Base-by-base conservation (phyloP, 345 rosid species). In the Moricandia arvensis region DNA sequence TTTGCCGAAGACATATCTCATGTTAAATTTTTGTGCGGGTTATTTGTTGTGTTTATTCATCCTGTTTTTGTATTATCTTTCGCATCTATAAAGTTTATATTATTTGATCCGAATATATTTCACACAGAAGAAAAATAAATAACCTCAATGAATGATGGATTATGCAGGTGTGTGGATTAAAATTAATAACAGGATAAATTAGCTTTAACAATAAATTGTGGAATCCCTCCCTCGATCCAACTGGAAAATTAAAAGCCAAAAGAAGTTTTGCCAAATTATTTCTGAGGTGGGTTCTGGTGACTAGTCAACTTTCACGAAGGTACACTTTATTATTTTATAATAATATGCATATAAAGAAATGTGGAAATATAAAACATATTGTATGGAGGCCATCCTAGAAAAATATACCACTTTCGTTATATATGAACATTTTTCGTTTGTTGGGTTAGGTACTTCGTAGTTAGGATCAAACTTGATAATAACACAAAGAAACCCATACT, bases 211-310 rank as follows among this genome's bases (percentile, higher is more conserved):
- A 63, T 63, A 61, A 68, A 17, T 51, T 61, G 57, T 31, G 59
- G 27, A 63, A 63, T 63, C 53, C 17, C 53, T 43, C 70, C 29
- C 8, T 61, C 31, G 31, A 61, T 68, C 24, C 24, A 21, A 21
- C 24, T 12, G 71, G 54, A 61, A 59, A 77, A 66, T 29, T 12
- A 71, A 77, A 77, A 72, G 80, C 62, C 63, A 58, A 71, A 65
- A 65, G 45, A 71, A 45, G 27, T 65, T 45, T 45, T 45, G 53
- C 53, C 53, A 45, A 45, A 71, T 45, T 45, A 45, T 72, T 34
- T 37, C 17, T 26, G 13, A 58, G 73, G 74, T 78, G 81, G 81
- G 38, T 66, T 72, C 34, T 78, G 81, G 81, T 78, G 81, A 78
- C 53, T 66, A 72, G 81, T 78, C 81, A 66, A 72, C 68, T 78